Conservation (phyloP, 1,284 basidiomycete species). For the Rhodotorula sp. region DNA sequence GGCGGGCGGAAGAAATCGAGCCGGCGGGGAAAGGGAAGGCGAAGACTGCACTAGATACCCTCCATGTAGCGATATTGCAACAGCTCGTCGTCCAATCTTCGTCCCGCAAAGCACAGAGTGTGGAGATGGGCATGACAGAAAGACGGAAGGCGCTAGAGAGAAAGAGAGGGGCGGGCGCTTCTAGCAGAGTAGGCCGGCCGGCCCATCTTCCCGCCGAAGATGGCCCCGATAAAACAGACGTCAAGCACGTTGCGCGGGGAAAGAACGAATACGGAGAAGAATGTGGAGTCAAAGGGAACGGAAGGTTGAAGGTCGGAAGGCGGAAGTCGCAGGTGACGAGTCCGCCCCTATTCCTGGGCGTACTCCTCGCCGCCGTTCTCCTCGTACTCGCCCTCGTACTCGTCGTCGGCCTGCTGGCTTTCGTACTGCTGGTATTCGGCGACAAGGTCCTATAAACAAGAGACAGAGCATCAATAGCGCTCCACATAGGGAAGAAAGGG, state of each 20-base stretch:
- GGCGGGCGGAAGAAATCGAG: background rate
- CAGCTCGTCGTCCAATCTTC: no score
- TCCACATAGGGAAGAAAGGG: no score
- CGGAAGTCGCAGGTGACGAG: background rate
- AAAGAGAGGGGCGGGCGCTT: background rate
- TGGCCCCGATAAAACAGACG: background rate
- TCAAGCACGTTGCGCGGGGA: background rate
- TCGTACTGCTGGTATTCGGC: constrained; percentile 64
- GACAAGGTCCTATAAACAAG: constrained; percentile 63
- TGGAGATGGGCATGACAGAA: background rate
- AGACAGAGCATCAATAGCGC: no score
- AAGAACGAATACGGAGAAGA: background rate
- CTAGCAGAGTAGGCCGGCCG: no score
- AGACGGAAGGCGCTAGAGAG: background rate
- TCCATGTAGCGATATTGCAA: no score
- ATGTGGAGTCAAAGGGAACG: background rate
- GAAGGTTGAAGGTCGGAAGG: background rate
- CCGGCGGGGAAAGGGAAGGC: no score
- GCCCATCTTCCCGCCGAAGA: background rate
- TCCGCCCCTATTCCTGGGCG: constrained; percentile 7
- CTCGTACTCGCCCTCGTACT: constrained; percentile 31
- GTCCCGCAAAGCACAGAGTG: background rate
- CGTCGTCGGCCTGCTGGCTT: constrained; percentile 52
- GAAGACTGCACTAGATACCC: background rate
- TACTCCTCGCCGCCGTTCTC: constrained; percentile 31